Conservation (phyloP, 257 asterid genomes). For the Solanum ahanhuiri region DNA sequence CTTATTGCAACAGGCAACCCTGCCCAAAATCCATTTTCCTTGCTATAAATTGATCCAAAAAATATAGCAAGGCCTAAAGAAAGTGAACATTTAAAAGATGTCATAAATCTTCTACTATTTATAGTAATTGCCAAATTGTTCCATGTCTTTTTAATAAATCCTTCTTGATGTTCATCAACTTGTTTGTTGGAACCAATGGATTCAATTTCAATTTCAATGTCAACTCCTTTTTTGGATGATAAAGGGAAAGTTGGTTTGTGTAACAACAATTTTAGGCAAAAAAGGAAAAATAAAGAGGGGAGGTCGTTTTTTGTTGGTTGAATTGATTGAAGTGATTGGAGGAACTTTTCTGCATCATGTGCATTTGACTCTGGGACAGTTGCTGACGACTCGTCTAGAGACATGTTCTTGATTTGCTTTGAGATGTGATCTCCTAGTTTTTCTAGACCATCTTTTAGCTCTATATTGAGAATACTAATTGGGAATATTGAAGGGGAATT, state of each 20-base stretch:
- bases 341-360: slow-evolving; percentile 18
- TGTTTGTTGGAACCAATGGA: slow-evolving; percentile 9
- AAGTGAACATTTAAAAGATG: slow-evolving; percentile 59
- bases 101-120: slow-evolving; percentile 34
- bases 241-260: slow-evolving; percentile 7
- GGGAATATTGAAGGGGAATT: slow-evolving; percentile 29
- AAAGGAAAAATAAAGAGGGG: slow-evolving; percentile 56
- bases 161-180: not conserved
- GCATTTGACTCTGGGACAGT: slow-evolving; percentile 33
- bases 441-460: slow-evolving; percentile 27
- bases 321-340: slow-evolving; percentile 36
- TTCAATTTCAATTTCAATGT: not conserved
- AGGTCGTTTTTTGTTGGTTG: slow-evolving; percentile 22
- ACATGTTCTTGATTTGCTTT: slow-evolving; percentile 32
- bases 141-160: slow-evolving; percentile 1
- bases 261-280: slow-evolving; percentile 54
- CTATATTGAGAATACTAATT: slow-evolving; percentile 7
- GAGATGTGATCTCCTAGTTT: slow-evolving; percentile 26
- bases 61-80: slow-evolving; percentile 58
- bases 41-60: slow-evolving; percentile 58
- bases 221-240: slow-evolving; percentile 3
- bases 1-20: slow-evolving; percentile 75
- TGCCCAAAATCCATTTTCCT: slow-evolving; percentile 65
- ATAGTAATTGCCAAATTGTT: slow-evolving; percentile 9
- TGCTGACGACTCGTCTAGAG: slow-evolving; percentile 20